These are phyloP conservation scores for Anisogramma anomala DNA, from an alignment of 2,329 filamentous ascomycete species.

Conservation along the genomic window DNA sequence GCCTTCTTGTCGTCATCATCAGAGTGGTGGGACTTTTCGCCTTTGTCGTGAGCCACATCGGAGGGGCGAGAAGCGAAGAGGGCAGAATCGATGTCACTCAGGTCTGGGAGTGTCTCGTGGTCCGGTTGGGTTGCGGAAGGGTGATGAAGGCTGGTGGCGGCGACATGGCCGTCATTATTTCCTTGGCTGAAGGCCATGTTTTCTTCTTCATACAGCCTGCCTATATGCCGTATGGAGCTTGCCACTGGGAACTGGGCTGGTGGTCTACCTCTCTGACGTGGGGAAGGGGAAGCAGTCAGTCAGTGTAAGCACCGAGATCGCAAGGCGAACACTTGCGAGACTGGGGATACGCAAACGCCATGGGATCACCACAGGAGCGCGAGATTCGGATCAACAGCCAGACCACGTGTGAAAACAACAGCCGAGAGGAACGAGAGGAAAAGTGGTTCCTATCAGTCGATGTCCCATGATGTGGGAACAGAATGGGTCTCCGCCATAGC, in stretches of 20 bases:
- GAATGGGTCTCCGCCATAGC: no score
- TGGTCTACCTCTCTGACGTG: neutral
- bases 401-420: no score
- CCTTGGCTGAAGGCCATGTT: conserved; percentile 8
- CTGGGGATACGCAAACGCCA: no score
- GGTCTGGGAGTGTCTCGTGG: neutral
- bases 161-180: conserved; percentile 2
- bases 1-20: conserved; percentile 12
- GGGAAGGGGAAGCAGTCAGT: neutral
- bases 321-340: no score
- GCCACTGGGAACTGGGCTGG: neutral
- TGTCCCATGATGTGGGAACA: no score
- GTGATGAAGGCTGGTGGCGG: neutral
- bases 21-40: neutral
- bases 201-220: no score
- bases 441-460: no score
- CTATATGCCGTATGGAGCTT: neutral
- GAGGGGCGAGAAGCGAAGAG: conserved; percentile 1
- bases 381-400: no score
- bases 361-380: no score
- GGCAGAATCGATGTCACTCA: neutral
- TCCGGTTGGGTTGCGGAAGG: neutral
- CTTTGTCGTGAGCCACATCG: neutral
- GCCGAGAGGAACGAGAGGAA: no score
- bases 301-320: neutral